phyloP scores from a whole-genome alignment of 805 yeast genomes.

The Huiozyma sinensis region DNA sequence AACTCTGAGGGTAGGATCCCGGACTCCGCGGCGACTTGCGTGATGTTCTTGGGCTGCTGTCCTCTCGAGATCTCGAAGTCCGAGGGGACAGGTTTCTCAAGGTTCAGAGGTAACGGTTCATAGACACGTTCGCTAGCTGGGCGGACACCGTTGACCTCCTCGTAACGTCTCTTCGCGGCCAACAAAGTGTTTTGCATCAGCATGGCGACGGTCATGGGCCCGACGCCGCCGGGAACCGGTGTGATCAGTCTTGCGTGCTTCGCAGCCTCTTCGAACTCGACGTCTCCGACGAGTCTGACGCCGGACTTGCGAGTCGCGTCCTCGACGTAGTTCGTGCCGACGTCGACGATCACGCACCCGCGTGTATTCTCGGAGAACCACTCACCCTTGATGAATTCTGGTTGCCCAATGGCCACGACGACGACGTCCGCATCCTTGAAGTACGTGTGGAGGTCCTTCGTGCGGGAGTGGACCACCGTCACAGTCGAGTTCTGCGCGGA shows the following conservation, averaged over 20 bases:
- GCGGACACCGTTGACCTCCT: slow-evolving; percentile 2
- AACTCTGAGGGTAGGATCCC: slow-evolving; percentile 58
- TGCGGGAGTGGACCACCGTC: slow-evolving; percentile 71
- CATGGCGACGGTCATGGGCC: slow-evolving; percentile 87
- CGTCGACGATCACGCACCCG: slow-evolving; percentile 66
- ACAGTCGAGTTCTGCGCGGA: slow-evolving; percentile 79
- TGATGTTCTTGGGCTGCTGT: slow-evolving; percentile 61
- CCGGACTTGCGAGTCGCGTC: slow-evolving; percentile 62
- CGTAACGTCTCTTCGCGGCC: slow-evolving; percentile 46
- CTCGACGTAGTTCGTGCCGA: slow-evolving; percentile 67
- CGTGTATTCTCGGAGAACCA: slow-evolving; percentile 45
- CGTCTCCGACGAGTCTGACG: slow-evolving; percentile 67
- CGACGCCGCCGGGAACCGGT: slow-evolving; percentile 91
- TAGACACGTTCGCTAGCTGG: slow-evolving; percentile 13
- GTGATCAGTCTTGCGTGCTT: slow-evolving; percentile 41
- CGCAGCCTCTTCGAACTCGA: slow-evolving; percentile 46
- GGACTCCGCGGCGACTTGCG: slow-evolving; percentile 57
- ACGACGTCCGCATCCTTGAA: slow-evolving; percentile 73
- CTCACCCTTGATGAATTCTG: slow-evolving; percentile 61
- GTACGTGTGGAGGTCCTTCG: slow-evolving; percentile 47
- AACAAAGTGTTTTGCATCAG: slow-evolving; percentile 58
- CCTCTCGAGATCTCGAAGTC: slow-evolving; percentile 71
- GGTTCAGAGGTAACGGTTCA: slow-evolving; percentile 45
- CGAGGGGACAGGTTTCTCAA: slow-evolving; percentile 64
- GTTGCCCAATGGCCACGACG: slow-evolving; percentile 67